These are phyloP conservation scores for Miscanthus lutarioriparius DNA, from an alignment of 176 grass and related monocot species.

Conservation along the genomic window DNA sequence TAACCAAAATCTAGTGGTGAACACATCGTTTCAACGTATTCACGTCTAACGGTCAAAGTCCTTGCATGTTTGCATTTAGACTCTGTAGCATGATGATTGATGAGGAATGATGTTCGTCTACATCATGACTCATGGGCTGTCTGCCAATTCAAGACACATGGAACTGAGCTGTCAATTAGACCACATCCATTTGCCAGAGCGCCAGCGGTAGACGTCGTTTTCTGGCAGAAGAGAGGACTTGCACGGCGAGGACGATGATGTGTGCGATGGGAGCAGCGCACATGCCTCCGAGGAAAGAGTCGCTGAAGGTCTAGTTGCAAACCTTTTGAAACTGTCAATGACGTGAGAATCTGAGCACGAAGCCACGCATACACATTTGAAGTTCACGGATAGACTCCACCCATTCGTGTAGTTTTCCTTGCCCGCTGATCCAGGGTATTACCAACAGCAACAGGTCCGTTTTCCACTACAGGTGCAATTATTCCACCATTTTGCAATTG, in stretches of 20 bases:
- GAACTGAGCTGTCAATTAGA: conserved; percentile 33
- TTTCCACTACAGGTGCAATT: background rate
- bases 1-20: background rate
- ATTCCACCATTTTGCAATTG: background rate
- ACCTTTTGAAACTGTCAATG: background rate
- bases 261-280: too few relatives aligned
- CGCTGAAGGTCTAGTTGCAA: background rate
- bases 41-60: background rate
- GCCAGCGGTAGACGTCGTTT: background rate
- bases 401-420: background rate
- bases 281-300: background rate
- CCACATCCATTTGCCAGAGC: conserved; percentile 26
- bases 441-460: background rate
- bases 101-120: background rate
- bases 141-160: background rate
- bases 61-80: background rate
- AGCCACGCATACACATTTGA: background rate
- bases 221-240: background rate
- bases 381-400: background rate
- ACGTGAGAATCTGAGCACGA: background rate
- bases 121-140: conserved; percentile 23
- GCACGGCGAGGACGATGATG: too few relatives aligned
- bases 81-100: conserved; percentile 7
- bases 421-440: background rate
- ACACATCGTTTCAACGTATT: background rate